Conservation (phyloP, 208 protist species). For the Crithidia brevicula region DNA sequence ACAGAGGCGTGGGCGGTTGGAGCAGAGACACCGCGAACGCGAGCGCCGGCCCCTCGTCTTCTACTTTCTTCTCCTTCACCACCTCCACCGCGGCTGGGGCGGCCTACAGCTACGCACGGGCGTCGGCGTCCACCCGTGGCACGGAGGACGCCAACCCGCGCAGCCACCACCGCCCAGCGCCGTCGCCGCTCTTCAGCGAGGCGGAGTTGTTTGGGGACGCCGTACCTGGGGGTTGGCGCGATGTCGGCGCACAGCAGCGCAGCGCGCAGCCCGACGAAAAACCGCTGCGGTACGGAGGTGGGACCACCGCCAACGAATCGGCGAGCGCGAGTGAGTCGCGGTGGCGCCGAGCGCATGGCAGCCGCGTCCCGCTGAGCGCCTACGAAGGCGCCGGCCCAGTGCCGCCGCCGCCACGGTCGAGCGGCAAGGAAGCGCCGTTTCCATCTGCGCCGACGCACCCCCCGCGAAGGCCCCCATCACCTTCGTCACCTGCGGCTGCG, state of each 20-base stretch:
- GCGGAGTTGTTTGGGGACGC: conserved; percentile 64
- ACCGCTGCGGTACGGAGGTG: neutral
- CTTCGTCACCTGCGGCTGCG: too few relatives aligned
- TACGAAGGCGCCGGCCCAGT: conserved; percentile 38
- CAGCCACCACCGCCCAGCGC: neutral
- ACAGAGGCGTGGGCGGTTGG: neutral
- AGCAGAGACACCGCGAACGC: neutral
- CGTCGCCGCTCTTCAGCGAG: conserved; percentile 48
- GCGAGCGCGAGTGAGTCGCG: conserved; percentile 37
- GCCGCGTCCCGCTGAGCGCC: conserved; percentile 68
- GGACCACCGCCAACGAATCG: neutral
- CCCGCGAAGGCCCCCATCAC: too few relatives aligned
- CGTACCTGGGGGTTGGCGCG: conserved; percentile 45
- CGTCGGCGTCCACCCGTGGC: conserved; percentile 4
- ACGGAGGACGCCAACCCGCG: neutral
- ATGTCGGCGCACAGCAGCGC: conserved; percentile 20
- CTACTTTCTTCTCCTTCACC: neutral
- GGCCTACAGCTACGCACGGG: conserved; percentile 32
- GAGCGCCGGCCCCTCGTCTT: neutral
- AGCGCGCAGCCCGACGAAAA: neutral
- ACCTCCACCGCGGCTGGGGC: conserved; percentile 24
- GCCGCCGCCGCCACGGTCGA: conserved; percentile 10
- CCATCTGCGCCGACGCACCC: neutral
- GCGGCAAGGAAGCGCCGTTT: neutral
- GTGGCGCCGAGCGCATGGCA: conserved; percentile 64